Conservation (phyloP, 176 grass and related monocot genomes). For the Zea luxurians region DNA sequence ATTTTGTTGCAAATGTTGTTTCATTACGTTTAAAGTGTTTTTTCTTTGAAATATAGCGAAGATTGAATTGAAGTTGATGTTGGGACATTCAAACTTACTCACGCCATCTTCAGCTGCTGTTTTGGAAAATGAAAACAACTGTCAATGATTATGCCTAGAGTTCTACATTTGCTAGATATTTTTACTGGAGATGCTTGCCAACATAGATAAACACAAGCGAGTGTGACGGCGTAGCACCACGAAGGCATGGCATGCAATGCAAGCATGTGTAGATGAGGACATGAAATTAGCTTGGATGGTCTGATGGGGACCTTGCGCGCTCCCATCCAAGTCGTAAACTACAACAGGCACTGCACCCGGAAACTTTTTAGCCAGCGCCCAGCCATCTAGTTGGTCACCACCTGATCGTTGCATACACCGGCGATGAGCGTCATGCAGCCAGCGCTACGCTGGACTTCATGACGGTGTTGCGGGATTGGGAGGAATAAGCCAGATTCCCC, state of each 20-base stretch:
- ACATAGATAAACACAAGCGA: background rate
- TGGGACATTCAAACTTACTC: background rate
- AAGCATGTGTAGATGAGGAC: background rate
- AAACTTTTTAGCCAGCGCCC: background rate
- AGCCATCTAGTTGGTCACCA: constrained; percentile 18
- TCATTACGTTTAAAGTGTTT: background rate
- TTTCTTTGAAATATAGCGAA: background rate
- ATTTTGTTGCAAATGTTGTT: background rate
- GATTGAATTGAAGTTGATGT: background rate
- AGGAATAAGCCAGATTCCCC: no score
- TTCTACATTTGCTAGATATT: background rate
- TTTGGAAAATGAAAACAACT: background rate
- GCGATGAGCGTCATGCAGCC: constrained; percentile 47
- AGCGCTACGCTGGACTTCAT: background rate
- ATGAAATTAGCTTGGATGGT: background rate
- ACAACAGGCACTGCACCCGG: constrained; percentile 1
- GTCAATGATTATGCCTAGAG: background rate
- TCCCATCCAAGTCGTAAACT: background rate
- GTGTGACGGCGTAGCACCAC: background rate
- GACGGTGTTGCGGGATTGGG: no score
- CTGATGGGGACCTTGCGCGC: background rate
- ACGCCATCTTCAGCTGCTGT: background rate
- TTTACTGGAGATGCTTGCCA: background rate
- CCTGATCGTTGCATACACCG: constrained; percentile 30
- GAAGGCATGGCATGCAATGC: background rate